These are phyloP conservation scores for Metschnikowia koreensis DNA, from an alignment of 805 yeast species.

Conservation along the genomic window DNA sequence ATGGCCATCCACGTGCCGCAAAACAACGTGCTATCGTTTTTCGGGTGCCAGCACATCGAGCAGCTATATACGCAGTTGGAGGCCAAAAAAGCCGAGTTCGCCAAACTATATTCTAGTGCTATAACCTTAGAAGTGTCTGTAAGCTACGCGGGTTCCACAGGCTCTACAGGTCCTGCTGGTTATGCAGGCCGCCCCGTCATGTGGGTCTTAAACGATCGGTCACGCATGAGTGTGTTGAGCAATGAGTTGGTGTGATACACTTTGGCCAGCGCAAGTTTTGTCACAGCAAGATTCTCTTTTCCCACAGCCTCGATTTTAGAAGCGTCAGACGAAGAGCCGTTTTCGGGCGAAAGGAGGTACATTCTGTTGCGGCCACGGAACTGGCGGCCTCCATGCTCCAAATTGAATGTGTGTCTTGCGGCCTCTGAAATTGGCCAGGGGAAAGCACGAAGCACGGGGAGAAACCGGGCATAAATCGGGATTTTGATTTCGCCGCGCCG, in stretches of 20 bases:
- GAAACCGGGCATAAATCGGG: slow-evolving; percentile 73
- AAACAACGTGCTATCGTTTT: slow-evolving; percentile 10
- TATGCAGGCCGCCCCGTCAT: slow-evolving; percentile 1
- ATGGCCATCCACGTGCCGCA: slow-evolving; percentile 12
- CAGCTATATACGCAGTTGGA: slow-evolving; percentile 18
- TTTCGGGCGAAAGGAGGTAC: slow-evolving; percentile 5
- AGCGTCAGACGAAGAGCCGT: not conserved
- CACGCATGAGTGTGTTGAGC: slow-evolving; percentile 10
- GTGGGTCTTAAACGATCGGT: slow-evolving; percentile 13
- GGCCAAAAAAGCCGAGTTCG: slow-evolving; percentile 6
- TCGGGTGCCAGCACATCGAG: slow-evolving; percentile 15
- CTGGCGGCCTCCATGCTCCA: slow-evolving; percentile 44
- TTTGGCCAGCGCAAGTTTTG: not conserved
- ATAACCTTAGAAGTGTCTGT: slow-evolving; percentile 10
- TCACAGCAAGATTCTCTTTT: slow-evolving; percentile 3
- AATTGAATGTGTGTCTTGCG: slow-evolving; percentile 59
- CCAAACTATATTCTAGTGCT: not conserved
- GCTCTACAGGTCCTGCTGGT: not conserved
- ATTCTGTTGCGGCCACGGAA: not conserved
- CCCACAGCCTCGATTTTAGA: not conserved
- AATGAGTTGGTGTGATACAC: slow-evolving; percentile 5
- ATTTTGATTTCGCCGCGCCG: slow-evolving; percentile 63
- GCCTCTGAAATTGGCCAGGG: slow-evolving; percentile 70
- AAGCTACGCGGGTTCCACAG: not conserved
- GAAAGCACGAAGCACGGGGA: slow-evolving; percentile 67